Evolutionary conservation across 768 basidiomycete species (phyloP).

Genomic region (Serendipita vermifera): DNA sequence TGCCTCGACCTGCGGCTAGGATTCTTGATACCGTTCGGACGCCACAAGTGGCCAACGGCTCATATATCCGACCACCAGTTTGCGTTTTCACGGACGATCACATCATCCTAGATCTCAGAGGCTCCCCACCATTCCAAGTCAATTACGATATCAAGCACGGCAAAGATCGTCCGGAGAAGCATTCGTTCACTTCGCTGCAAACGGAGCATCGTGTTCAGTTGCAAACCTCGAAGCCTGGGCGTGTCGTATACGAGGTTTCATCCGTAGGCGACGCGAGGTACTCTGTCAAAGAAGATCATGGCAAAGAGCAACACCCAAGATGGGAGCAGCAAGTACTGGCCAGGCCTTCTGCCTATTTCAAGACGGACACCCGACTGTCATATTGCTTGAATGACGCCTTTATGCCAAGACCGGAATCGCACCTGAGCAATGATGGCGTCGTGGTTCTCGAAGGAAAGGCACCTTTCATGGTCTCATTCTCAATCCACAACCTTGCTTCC

Average conservation of each 20-base stretch:
- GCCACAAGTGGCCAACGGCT: constrained; percentile 48
- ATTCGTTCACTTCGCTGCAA: constrained; percentile 76
- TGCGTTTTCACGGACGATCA: constrained; percentile 74
- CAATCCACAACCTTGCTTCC: constrained; percentile 60
- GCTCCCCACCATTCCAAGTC: constrained; percentile 86
- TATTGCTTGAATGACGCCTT: constrained; percentile 68
- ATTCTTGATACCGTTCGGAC: constrained; percentile 31
- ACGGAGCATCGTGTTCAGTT: constrained; percentile 67
- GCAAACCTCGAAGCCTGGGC: constrained; percentile 61
- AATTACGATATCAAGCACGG: constrained; percentile 74
- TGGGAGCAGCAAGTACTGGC: constrained; percentile 78
- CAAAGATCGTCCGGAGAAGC: constrained; percentile 56
- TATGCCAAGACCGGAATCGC: constrained; percentile 37
- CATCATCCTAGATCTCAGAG: constrained; percentile 77
- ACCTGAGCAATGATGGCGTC: constrained; percentile 36
- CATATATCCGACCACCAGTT: constrained; percentile 59
- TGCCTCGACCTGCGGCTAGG: constrained; percentile 62
- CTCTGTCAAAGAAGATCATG: constrained; percentile 43
- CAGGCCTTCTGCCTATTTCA: constrained; percentile 73
- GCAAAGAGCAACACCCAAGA: constrained; percentile 41
- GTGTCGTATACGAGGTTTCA: constrained; percentile 81
- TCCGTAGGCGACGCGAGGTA: constrained; percentile 80
- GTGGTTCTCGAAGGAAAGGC: constrained; percentile 69
- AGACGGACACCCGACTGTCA: constrained; percentile 46
- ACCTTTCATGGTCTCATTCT: constrained; percentile 70